These are phyloP conservation scores for Alloteropsis semialata DNA, from an alignment of 176 grass and related monocot species.

Conservation along the genomic window DNA sequence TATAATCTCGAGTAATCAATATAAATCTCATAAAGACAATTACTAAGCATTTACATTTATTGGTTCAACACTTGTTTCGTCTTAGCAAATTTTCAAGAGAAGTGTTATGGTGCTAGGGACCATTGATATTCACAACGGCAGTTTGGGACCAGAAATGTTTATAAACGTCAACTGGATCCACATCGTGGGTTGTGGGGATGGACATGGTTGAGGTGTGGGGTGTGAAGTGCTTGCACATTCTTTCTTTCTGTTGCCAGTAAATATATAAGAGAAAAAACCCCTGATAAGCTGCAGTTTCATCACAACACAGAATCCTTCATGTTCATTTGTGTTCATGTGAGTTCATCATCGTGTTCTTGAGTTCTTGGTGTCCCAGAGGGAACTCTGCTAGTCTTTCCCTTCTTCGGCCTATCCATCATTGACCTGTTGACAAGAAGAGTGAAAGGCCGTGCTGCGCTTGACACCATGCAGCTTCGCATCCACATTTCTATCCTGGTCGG, in stretches of 20 bases:
- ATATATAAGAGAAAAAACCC: not conserved
- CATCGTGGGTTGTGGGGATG: not conserved
- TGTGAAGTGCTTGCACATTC: not conserved
- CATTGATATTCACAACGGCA: not conserved
- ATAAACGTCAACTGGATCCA: not conserved
- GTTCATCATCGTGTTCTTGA: not conserved
- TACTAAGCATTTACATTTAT: conserved; percentile 10
- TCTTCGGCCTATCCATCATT: not conserved
- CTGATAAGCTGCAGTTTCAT: not conserved
- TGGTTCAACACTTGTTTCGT: not conserved
- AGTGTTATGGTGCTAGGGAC: not conserved
- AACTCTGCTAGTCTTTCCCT: not conserved
- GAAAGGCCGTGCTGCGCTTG: too few species aligned
- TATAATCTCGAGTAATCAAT: conserved; percentile 9
- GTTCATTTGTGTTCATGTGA: not conserved
- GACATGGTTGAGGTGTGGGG: not conserved
- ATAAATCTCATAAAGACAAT: not conserved
- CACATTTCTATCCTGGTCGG: not conserved
- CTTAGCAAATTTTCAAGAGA: not conserved
- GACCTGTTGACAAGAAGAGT: too few species aligned
- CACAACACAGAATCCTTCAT: not conserved
- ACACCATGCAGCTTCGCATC: too few species aligned
- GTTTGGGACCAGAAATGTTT: not conserved
- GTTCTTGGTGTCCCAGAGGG: not conserved
- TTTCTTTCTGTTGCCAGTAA: not conserved